These are phyloP conservation scores for Cytospora chrysosperma DNA, from an alignment of 2,329 filamentous ascomycete species.

Conservation along the genomic window DNA sequence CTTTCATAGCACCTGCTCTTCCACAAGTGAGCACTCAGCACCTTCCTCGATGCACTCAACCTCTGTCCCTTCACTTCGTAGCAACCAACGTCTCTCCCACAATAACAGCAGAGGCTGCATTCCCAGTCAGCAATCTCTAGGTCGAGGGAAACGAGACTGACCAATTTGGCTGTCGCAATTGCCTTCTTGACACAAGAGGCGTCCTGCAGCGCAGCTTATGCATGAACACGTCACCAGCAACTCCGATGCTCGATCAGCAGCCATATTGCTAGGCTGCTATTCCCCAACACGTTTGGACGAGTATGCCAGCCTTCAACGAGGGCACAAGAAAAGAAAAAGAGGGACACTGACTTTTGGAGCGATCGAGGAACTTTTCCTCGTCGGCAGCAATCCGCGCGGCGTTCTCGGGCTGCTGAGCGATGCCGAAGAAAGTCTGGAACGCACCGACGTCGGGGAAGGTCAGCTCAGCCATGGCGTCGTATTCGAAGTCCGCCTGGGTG, in stretches of 20 bases:
- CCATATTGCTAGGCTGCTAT: too few species aligned
- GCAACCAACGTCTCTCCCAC: neutral
- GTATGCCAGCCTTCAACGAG: neutral
- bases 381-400: conserved; percentile 25
- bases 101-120: neutral
- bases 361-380: conserved; percentile 18
- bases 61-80: neutral
- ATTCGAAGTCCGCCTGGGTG: conserved; percentile 25
- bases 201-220: neutral
- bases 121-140: neutral
- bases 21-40: too few species aligned
- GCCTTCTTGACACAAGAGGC: neutral
- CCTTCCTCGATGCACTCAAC: too few species aligned
- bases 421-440: conserved; percentile 27
- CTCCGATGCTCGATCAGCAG: too few species aligned
- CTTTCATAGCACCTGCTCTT: too few species aligned
- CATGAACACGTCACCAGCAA: neutral
- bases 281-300: neutral
- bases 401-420: conserved; percentile 27
- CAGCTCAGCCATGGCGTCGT: conserved; percentile 28
- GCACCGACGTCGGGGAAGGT: conserved; percentile 25
- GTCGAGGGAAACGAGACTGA: neutral
- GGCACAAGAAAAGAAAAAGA: conserved; percentile 11
- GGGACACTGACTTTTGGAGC: conserved; percentile 8
- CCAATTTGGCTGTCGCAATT: too few species aligned